Conservation (phyloP, 257 asterid genomes). For the Forsythia suspensa region DNA sequence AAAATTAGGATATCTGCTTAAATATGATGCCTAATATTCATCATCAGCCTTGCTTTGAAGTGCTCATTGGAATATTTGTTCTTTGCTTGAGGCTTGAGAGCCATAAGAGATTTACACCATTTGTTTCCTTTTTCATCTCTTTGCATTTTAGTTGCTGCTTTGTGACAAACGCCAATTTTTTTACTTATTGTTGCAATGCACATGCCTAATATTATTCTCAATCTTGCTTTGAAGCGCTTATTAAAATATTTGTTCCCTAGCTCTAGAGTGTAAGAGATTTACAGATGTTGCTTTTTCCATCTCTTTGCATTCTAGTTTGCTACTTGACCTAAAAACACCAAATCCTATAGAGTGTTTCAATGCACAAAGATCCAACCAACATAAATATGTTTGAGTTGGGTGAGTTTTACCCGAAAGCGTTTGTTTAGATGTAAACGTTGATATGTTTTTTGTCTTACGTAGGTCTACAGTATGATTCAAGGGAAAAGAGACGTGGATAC, state of each 20-base stretch:
- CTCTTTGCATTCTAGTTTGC: background rate
- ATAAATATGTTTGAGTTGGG: background rate
- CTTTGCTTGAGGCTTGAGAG: background rate
- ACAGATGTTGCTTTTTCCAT: background rate
- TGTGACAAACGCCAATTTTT: background rate
- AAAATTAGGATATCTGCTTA: constrained; percentile 4
- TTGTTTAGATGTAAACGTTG: background rate
- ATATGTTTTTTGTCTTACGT: constrained; percentile 6
- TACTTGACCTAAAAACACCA: background rate
- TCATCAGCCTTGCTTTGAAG: constrained; percentile 5
- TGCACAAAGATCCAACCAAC: background rate
- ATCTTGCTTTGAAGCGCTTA: background rate
- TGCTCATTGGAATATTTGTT: background rate
- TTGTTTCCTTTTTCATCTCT: background rate
- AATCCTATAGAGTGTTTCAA: background rate
- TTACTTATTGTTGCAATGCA: background rate
- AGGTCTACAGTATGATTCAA: constrained; percentile 99
- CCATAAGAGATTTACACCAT: background rate
- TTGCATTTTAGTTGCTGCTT: constrained; percentile 1
- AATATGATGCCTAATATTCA: background rate
- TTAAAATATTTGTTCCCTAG: background rate
- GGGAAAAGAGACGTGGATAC: constrained; percentile 98
- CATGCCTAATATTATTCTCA: background rate
- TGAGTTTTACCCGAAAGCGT: background rate
- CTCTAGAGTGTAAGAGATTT: background rate